A percentile compares a stretch with the other conserved stretches of the same genome.
These are phyloP conservation scores for Botryotinia narcissicola DNA, from an alignment of 2,329 filamentous ascomycete species.

Conservation along the genomic window DNA sequence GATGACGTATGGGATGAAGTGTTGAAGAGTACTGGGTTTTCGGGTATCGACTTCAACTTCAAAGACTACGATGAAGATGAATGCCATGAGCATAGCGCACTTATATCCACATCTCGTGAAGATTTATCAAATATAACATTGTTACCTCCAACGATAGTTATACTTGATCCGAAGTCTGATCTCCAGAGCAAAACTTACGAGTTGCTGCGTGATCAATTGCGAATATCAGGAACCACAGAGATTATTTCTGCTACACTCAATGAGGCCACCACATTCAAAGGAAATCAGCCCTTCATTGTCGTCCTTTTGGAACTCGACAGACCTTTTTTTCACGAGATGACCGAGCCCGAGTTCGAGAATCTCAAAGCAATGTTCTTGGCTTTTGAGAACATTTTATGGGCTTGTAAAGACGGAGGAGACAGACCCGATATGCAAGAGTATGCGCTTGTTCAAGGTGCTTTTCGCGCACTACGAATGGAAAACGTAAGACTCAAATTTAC, in stretches of 20 bases:
- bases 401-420: not conserved
- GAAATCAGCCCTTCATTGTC: not conserved
- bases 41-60: slow-evolving; percentile 23
- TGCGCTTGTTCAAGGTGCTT: not conserved
- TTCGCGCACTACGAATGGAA: not conserved
- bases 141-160: not conserved
- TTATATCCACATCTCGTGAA: not conserved
- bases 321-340: not conserved
- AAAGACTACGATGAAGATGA: slow-evolving; percentile 15
- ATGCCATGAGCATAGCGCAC: not conserved
- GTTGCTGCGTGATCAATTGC: not conserved
- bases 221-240: not conserved
- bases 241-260: not conserved
- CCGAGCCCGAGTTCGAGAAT: not conserved
- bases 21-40: slow-evolving; percentile 23
- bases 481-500: not conserved
- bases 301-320: not conserved
- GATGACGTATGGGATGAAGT: slow-evolving; percentile 24
- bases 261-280: not conserved
- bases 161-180: not conserved
- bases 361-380: not conserved
- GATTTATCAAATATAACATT: not conserved
- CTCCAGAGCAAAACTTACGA: not conserved
- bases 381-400: not conserved
- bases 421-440: not conserved